Evolutionary conservation across 345 rosid species (phyloP).

Genomic region (Pseudoturritis turrita): DNA sequence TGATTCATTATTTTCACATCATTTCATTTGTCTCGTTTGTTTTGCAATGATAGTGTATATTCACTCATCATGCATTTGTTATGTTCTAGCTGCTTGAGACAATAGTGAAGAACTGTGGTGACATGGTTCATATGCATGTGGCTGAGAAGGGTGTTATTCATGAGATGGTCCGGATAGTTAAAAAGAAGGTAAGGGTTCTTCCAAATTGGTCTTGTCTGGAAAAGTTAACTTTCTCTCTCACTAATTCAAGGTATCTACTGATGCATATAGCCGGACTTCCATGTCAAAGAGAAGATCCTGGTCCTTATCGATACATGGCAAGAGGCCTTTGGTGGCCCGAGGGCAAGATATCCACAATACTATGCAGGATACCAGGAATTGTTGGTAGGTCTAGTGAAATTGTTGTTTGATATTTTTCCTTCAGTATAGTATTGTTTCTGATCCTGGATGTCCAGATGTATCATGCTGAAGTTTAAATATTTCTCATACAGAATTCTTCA

Average conservation of each 20-base stretch:
- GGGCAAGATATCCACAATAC: conserved; percentile 98
- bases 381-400: conserved; percentile 55
- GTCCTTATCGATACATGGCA: conserved; percentile 94
- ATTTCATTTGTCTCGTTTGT: conserved; percentile 3
- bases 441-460: neutral
- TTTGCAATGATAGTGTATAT: neutral
- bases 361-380: conserved; percentile 96
- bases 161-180: conserved; percentile 90
- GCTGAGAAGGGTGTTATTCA: conserved; percentile 94
- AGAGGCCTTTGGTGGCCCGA: conserved; percentile 97
- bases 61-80: conserved; percentile 17
- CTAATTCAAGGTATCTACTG: conserved; percentile 31
- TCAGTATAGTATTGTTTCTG: conserved; percentile 9
- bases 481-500: neutral
- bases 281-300: conserved; percentile 94
- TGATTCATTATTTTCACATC: neutral
- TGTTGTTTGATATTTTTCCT: neutral
- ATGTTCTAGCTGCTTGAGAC: conserved; percentile 84
- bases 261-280: conserved; percentile 66
- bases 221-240: conserved; percentile 11
- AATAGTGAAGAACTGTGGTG: conserved; percentile 94
- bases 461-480: neutral
- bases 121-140: conserved; percentile 99
- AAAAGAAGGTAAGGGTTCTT: conserved; percentile 71
- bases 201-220: neutral